Base-by-base conservation (phyloP, 805 yeast genomes). In the Lachancea dasiensis region DNA sequence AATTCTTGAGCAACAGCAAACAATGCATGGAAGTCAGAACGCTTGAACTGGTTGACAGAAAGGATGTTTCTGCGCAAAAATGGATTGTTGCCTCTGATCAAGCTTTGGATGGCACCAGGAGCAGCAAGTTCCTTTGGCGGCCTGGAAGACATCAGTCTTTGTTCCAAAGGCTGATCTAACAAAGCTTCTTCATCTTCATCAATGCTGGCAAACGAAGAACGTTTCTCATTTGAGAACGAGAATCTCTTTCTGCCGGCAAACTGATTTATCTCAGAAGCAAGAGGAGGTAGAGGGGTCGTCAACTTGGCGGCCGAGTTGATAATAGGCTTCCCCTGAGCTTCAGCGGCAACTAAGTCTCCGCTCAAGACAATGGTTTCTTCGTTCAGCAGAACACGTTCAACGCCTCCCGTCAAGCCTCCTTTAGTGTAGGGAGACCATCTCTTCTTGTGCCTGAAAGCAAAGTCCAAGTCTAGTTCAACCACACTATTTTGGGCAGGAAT, bases 1-100 rank as follows among this genome's bases (percentile, higher is more conserved):
- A 92, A 81, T 67, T 94, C 97, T 70, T 90, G 96, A 27, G 99
- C 98, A 54, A 92, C 94, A 18, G 95, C 82, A 69, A 92, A 92
- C 60, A 92, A 72, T 20, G 87, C 77, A 62, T 90, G 98, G 64
- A 94, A 72, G 60, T 90, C 95, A 44, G 87, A 73, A 65, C 97
- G 81, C 47, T 75, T 72, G 60, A 90, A 79, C 58, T 87, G 90
- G 57, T 80, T 79, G 38, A 94, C 97, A 23, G 96, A 86, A 53
- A 86, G 69, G 40, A 92, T 80, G 38, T 89, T 83, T 63, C 80
- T 82, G 59, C 95, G 78, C 63, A 87, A 72, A 76, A 90, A 92
- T 49, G 95, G 87, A 65, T 90, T 90, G 68, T 84, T 79, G 51
- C 73, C 66, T 60, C 94, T 79, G 58, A 92, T 79, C 64, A 78